A percentile compares a stretch with the other conserved stretches of the same genome.
phyloP scores from a whole-genome alignment of 768 basidiomycete genomes.

The Mrakia gelida region DNA sequence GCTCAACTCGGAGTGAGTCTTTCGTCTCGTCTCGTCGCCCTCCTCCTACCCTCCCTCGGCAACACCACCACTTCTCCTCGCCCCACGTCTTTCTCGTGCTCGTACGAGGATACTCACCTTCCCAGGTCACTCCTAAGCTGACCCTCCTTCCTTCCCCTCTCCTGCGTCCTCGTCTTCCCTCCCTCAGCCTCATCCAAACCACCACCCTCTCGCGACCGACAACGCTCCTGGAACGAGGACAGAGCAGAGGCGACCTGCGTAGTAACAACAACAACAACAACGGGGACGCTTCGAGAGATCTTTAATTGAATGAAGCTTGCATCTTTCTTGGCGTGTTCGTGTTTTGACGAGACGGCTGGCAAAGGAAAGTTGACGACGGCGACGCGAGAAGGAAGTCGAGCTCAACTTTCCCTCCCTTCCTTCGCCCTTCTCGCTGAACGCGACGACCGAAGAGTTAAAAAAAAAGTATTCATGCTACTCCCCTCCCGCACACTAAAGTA shows the following conservation, averaged over 20 bases:
- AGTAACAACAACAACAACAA: not conserved
- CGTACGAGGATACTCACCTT: too few relatives aligned
- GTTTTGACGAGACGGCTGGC: too few relatives aligned
- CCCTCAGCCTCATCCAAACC: constrained; percentile 17
- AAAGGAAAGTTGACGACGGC: too few relatives aligned
- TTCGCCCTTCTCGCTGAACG: too few relatives aligned
- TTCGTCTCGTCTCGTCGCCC: too few relatives aligned
- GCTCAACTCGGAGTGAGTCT: constrained; percentile 53
- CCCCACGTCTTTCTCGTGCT: too few relatives aligned
- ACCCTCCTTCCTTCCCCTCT: not conserved
- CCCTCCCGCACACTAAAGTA: too few relatives aligned
- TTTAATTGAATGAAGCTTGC: not conserved
- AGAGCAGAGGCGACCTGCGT: not conserved
- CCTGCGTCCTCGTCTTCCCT: not conserved
- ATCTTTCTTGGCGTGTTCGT: too few relatives aligned
- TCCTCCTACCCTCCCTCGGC: not conserved
- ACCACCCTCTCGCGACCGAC: constrained; percentile 6
- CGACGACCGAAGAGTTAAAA: too few relatives aligned
- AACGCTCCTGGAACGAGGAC: not conserved
- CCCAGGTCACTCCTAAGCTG: not conserved
- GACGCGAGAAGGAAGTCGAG: too few relatives aligned
- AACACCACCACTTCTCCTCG: too few relatives aligned
- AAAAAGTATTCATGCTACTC: not conserved
- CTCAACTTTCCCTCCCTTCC: too few relatives aligned
- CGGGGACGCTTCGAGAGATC: constrained; percentile 9